Percentiles rank a stretch among this genome's conserved stretches.
Evolutionary conservation across 345 rosid genomes (phyloP).

Genomic region (Cochlearia excelsa): DNA sequence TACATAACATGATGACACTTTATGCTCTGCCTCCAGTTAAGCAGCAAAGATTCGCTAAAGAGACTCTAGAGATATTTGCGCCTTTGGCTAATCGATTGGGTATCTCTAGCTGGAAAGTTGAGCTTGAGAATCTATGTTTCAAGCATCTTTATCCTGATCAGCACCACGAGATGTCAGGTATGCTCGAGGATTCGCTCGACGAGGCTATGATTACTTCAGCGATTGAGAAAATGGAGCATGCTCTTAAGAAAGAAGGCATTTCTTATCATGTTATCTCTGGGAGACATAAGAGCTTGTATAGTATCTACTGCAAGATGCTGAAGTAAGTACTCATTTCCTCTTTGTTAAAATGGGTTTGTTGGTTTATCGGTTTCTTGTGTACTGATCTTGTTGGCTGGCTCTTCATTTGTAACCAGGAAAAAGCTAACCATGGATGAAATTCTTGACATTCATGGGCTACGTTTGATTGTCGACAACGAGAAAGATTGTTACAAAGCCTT

Average conservation of each 20-base stretch:
- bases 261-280: constrained; percentile 63
- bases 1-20: constrained; percentile 92
- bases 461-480: constrained; percentile 76
- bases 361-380: not conserved
- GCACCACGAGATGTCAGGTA: constrained; percentile 61
- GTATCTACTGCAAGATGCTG: constrained; percentile 83
- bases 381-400: constrained; percentile 2
- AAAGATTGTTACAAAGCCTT: constrained; percentile 77
- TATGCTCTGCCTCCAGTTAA: constrained; percentile 68
- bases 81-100: constrained; percentile 94
- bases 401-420: constrained; percentile 48
- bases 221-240: constrained; percentile 58
- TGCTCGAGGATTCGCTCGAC: constrained; percentile 63
- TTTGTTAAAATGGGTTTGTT: not conserved
- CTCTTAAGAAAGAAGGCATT: constrained; percentile 58
- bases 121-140: constrained; percentile 84
- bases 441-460: constrained; percentile 90
- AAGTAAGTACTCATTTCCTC: constrained; percentile 54
- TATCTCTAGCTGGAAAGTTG: constrained; percentile 81
- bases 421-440: constrained; percentile 81
- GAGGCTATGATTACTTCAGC: constrained; percentile 72
- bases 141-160: constrained; percentile 84
- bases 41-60: constrained; percentile 92
- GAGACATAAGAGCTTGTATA: constrained; percentile 89
- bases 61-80: constrained; percentile 86